These are phyloP conservation scores for Thielaviopsis euricoi DNA, from an alignment of 2,329 filamentous ascomycete genomes.

Conservation along the genomic window DNA sequence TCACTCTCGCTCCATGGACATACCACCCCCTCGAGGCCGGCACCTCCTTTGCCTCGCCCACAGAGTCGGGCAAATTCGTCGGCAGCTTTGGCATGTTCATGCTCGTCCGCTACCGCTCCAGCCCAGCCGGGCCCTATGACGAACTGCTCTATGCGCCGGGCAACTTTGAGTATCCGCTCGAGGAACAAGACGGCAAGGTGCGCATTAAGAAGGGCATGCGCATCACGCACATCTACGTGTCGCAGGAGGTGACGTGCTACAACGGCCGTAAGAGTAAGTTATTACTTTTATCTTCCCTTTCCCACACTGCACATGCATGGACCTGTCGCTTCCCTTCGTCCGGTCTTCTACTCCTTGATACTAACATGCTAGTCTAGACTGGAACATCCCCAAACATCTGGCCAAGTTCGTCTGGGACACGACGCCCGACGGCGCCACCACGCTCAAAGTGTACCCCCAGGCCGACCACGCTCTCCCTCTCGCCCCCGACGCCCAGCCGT, in stretches of 20 bases:
- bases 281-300: too few species aligned
- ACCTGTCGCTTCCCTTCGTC: too few species aligned
- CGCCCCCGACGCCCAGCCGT: constrained; percentile 21
- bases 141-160: constrained; percentile 34
- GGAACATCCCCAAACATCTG: constrained; percentile 40
- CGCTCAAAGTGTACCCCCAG: constrained; percentile 29
- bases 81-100: constrained; percentile 33
- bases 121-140: constrained; percentile 36
- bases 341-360: too few species aligned
- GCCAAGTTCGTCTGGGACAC: constrained; percentile 32
- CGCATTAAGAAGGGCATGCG: constrained; percentile 20
- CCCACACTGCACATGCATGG: background rate
- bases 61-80: constrained; percentile 20
- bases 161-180: constrained; percentile 25
- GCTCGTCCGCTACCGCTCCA: constrained; percentile 32
- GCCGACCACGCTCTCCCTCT: constrained; percentile 16
- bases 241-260: constrained; percentile 32
- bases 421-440: constrained; percentile 20
- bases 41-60: constrained; percentile 22
- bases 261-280: constrained; percentile 33
- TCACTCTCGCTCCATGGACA: constrained; percentile 15
- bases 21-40: constrained; percentile 25
- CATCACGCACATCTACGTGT: constrained; percentile 39
- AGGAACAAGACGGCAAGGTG: constrained; percentile 19
- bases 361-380: constrained; percentile 21